A percentile compares a stretch with the other conserved stretches of the same genome.
Evolutionary conservation across 495 filamentous ascomycete genomes (phyloP).

Genomic region (Hapsidospora chrysogenum): DNA sequence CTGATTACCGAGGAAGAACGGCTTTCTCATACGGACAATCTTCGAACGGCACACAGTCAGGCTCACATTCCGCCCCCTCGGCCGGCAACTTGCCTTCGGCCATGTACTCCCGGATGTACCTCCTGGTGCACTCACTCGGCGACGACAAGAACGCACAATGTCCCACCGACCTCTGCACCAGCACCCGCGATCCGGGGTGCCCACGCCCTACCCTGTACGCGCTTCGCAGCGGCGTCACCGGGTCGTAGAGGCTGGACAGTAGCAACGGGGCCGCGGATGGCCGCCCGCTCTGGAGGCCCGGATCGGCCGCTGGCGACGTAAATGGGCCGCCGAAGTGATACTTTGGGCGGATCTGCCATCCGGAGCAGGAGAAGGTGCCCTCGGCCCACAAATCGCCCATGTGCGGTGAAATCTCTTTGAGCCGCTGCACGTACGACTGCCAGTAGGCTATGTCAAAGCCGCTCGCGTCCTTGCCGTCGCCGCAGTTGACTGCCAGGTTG

Average conservation of each 20-base stretch:
- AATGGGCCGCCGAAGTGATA: slow-evolving; percentile 15
- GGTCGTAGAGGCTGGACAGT: slow-evolving; percentile 12
- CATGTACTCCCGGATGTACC: slow-evolving; percentile 10
- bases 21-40: too few species aligned
- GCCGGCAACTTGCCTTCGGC: slow-evolving; percentile 11
- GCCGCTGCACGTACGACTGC: slow-evolving; percentile 15
- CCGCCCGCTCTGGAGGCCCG: not conserved
- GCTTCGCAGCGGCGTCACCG: slow-evolving; percentile 15
- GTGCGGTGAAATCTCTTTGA: slow-evolving; percentile 24
- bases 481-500: slow-evolving; percentile 40
- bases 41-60: slow-evolving; percentile 9
- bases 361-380: slow-evolving; percentile 31
- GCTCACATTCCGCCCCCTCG: slow-evolving; percentile 9
- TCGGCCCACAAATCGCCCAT: slow-evolving; percentile 40
- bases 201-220: slow-evolving; percentile 10
- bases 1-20: too few species aligned
- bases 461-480: slow-evolving; percentile 30
- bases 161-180: slow-evolving; percentile 13
- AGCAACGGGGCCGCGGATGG: slow-evolving; percentile 16
- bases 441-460: slow-evolving; percentile 18
- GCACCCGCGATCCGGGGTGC: slow-evolving; percentile 11
- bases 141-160: slow-evolving; percentile 9
- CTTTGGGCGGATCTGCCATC: slow-evolving; percentile 22
- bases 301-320: slow-evolving; percentile 5
- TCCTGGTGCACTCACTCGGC: slow-evolving; percentile 10